Conservation (phyloP, 2,329 filamentous ascomycete genomes). For the Botrytis byssoidea region DNA sequence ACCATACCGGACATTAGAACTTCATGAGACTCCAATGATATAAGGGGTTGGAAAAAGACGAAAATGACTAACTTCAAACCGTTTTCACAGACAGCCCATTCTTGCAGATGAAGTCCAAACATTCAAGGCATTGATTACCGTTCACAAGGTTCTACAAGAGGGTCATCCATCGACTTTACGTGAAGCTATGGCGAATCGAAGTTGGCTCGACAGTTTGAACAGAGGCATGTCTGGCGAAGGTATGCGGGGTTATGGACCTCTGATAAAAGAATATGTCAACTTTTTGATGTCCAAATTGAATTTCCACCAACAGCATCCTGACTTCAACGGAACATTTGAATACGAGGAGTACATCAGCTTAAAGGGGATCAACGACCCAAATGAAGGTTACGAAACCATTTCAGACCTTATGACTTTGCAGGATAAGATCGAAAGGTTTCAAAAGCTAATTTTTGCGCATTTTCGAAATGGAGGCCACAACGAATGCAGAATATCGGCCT, state of each 20-base stretch:
- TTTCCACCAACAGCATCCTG: constrained; percentile 95
- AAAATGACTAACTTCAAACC: constrained; percentile 22
- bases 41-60: constrained; percentile 13
- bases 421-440: constrained; percentile 97
- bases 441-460: constrained; percentile 97
- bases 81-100: constrained; percentile 76
- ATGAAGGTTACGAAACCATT: constrained; percentile 96
- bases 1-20: not conserved
- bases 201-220: constrained; percentile 90
- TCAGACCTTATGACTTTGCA: constrained; percentile 94
- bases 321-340: constrained; percentile 98
- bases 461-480: constrained; percentile 91
- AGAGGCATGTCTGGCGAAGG: constrained; percentile 81
- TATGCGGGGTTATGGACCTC: constrained; percentile 81
- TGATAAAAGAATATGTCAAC: constrained; percentile 96
- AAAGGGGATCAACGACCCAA: constrained; percentile 97
- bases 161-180: constrained; percentile 84
- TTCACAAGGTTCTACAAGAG: constrained; percentile 97
- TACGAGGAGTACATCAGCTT: constrained; percentile 99
- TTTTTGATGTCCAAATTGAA: constrained; percentile 90
- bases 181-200: constrained; percentile 83
- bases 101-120: constrained; percentile 98
- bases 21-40: not conserved
- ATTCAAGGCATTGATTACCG: constrained; percentile 95
- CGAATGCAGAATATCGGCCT: constrained; percentile 90